Evolutionary conservation across 495 filamentous ascomycete genomes (phyloP).

Genomic region (Elaphomyces granulatus): DNA sequence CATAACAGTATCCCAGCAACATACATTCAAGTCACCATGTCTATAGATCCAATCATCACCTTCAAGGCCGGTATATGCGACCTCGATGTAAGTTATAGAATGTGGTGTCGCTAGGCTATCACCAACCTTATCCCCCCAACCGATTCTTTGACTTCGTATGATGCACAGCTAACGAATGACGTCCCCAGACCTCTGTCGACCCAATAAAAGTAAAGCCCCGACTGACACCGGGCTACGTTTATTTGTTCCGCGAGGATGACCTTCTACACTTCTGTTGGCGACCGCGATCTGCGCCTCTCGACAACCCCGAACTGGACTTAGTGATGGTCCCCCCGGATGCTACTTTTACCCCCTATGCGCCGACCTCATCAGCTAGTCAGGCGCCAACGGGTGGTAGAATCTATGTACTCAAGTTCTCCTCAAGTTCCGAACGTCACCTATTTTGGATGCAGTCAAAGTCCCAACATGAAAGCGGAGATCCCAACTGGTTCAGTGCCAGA

Average conservation of each 20-base stretch:
- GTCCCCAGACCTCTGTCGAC: slow-evolving; percentile 37
- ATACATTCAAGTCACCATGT: slow-evolving; percentile 58
- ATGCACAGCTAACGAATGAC: too few species aligned
- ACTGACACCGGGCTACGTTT: slow-evolving; percentile 71
- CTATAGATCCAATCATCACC: slow-evolving; percentile 69
- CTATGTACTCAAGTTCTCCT: slow-evolving; percentile 85
- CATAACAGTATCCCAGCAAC: too few species aligned
- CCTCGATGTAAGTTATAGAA: slow-evolving; percentile 62
- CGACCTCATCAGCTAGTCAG: slow-evolving; percentile 36
- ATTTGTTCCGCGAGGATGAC: slow-evolving; percentile 89
- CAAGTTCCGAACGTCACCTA: slow-evolving; percentile 78
- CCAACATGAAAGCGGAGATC: slow-evolving; percentile 59
- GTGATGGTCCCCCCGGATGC: slow-evolving; percentile 86
- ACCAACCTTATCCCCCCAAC: not conserved
- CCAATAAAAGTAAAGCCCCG: slow-evolving; percentile 54
- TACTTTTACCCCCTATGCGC: slow-evolving; percentile 65
- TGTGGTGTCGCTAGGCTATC: not conserved
- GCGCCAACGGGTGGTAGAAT: slow-evolving; percentile 73
- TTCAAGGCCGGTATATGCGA: slow-evolving; percentile 96
- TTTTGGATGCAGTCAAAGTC: slow-evolving; percentile 93
- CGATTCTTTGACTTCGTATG: too few species aligned
- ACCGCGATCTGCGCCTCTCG: slow-evolving; percentile 42
- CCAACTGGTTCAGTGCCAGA: slow-evolving; percentile 62
- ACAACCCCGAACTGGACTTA: slow-evolving; percentile 64
- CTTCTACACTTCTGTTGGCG: slow-evolving; percentile 97